phyloP scores from a whole-genome alignment of 306 rosid species.

The Quillaja saponaria region DNA sequence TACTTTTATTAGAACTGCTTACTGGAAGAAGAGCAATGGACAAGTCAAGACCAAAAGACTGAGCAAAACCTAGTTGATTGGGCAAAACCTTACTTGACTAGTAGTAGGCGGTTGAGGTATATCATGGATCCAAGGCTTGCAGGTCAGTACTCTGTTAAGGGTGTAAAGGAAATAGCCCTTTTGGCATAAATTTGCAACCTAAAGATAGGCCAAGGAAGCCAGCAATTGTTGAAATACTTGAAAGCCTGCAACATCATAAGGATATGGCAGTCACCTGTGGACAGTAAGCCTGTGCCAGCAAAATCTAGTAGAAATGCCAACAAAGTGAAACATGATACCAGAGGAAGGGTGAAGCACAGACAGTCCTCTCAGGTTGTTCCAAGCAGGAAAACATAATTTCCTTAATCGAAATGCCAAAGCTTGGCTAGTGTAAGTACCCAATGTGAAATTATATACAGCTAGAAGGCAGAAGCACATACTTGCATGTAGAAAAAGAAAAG shows the following conservation, averaged over 20 bases:
- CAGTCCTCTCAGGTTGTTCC: conserved; percentile 42
- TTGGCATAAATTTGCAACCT: conserved; percentile 74
- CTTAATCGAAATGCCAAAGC: conserved; percentile 21
- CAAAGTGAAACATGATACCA: conserved; percentile 48
- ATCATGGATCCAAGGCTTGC: conserved; percentile 80
- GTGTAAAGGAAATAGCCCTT: conserved; percentile 72
- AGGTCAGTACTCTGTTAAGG: conserved; percentile 90
- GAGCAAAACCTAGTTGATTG: conserved; percentile 91
- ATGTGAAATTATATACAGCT: conserved; percentile 7
- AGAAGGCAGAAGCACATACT: too few relatives aligned
- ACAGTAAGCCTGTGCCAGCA: conserved; percentile 68
- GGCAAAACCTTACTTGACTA: conserved; percentile 76
- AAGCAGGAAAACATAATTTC: conserved; percentile 38
- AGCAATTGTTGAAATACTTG: conserved; percentile 72
- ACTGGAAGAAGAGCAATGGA: conserved; percentile 89
- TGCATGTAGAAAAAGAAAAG: too few relatives aligned
- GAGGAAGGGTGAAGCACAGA: conserved; percentile 40
- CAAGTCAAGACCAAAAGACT: conserved; percentile 63
- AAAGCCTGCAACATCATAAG: conserved; percentile 61
- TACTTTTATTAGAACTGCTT: conserved; percentile 70
- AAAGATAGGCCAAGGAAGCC: conserved; percentile 90
- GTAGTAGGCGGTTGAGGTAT: conserved; percentile 56
- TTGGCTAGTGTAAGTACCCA: conserved; percentile 26
- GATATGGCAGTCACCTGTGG: conserved; percentile 92
- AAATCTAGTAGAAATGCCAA: conserved; percentile 60